Evolutionary conservation across 371 early-diverging fungal species (phyloP).

Genomic region (Lichtheimia corymbifera): DNA sequence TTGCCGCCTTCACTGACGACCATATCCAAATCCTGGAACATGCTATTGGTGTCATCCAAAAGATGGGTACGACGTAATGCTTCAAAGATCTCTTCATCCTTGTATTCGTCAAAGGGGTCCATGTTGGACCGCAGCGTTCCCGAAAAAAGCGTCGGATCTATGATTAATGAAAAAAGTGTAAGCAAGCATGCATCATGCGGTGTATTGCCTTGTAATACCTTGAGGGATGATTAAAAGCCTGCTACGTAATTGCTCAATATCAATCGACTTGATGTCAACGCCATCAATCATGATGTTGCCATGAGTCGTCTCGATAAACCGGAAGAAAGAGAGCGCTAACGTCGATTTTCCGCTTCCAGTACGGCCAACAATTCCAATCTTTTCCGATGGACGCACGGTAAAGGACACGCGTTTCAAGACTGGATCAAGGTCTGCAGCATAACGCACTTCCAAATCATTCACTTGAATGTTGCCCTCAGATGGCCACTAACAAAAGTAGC

Average conservation of each 20-base stretch:
- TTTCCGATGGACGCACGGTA: conserved; percentile 47
- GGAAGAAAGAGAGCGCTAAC: conserved; percentile 71
- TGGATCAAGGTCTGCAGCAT: conserved; percentile 57
- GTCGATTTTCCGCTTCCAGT: conserved; percentile 81
- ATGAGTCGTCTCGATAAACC: conserved; percentile 67
- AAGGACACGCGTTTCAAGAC: conserved; percentile 62
- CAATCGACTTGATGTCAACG: conserved; percentile 69
- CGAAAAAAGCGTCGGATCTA: conserved; percentile 64
- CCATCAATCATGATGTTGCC: conserved; percentile 76
- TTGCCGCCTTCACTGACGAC: conserved; percentile 67
- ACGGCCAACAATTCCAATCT: conserved; percentile 68
- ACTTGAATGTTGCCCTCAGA: conserved; percentile 61
- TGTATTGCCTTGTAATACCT: conserved; percentile 11
- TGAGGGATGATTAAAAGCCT: conserved; percentile 76
- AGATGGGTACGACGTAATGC: conserved; percentile 62
- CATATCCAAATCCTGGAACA: conserved; percentile 32
- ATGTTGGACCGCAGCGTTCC: conserved; percentile 68
- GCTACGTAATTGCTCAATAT: conserved; percentile 67
- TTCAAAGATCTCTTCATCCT: conserved; percentile 69
- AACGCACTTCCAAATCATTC: conserved; percentile 54
- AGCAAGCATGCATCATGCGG: background rate
- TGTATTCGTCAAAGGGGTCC: conserved; percentile 64
- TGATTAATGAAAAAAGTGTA: background rate
- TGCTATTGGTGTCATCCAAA: conserved; percentile 40
- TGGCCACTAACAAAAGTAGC: conserved; percentile 53